These are phyloP conservation scores for Aspergillus sp. DNA, from an alignment of 2,329 filamentous ascomycete species.

Conservation along the genomic window DNA sequence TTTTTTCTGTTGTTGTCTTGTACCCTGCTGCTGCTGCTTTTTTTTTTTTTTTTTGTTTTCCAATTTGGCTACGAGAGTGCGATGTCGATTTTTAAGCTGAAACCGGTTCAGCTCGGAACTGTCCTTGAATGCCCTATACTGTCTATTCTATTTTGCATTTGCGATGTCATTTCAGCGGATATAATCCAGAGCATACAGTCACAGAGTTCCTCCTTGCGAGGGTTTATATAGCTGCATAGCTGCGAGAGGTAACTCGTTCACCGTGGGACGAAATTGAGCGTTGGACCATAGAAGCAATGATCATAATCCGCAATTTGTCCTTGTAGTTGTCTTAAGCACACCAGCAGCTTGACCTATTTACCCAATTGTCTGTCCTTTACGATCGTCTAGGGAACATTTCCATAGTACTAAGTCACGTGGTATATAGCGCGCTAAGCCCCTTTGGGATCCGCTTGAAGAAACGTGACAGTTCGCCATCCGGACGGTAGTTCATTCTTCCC, in stretches of 20 bases:
- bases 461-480: background rate
- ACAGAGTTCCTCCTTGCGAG: conserved; percentile 7
- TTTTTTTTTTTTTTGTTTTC: background rate
- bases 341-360: too few species aligned
- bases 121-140: conserved; percentile 14
- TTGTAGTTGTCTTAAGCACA: too few species aligned
- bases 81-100: conserved; percentile 15
- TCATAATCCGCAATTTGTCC: background rate
- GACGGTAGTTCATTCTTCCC: background rate
- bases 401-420: background rate
- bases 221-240: conserved; percentile 11
- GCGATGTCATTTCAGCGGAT: conserved; percentile 19
- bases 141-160: conserved; percentile 15
- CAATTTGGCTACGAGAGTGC: conserved; percentile 14
- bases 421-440: background rate
- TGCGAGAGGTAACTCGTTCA: conserved; percentile 11
- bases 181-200: conserved; percentile 14
- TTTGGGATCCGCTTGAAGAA: background rate
- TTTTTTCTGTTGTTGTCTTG: conserved; percentile 12
- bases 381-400: background rate
- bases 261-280: conserved; percentile 4
- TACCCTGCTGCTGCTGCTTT: background rate
- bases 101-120: conserved; percentile 18
- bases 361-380: background rate
- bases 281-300: conserved; percentile 3